A percentile compares a stretch with the other conserved stretches of the same genome.
Evolutionary conservation across 108 stramenopile genomes (phyloP).

Genomic region (Skeletonema marinoi): DNA sequence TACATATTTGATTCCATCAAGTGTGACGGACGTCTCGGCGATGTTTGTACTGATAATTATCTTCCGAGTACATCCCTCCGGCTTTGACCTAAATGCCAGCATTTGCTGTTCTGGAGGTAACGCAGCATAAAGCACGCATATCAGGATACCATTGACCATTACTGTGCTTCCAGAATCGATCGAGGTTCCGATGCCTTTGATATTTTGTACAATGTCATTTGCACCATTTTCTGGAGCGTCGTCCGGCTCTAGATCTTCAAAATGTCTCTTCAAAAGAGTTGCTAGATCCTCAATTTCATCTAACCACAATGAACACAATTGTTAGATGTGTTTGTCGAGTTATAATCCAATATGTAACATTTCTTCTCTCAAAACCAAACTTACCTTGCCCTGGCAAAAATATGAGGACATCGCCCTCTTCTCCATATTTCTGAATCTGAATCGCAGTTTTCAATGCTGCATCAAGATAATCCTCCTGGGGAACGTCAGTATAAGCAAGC

Average conservation of each 20-base stretch:
- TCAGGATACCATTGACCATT: slow-evolving; percentile 74
- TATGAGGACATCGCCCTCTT: slow-evolving; percentile 84
- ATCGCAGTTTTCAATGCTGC: slow-evolving; percentile 77
- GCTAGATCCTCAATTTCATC: slow-evolving; percentile 90
- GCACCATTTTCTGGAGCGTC: slow-evolving; percentile 3
- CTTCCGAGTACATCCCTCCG: slow-evolving; percentile 73
- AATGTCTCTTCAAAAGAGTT: slow-evolving; percentile 67
- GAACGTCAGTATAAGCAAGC: slow-evolving; percentile 67
- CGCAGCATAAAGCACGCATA: slow-evolving; percentile 80
- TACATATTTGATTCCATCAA: slow-evolving; percentile 93
- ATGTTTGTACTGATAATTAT: slow-evolving; percentile 97
- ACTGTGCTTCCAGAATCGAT: slow-evolving; percentile 54
- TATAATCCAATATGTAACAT: not conserved
- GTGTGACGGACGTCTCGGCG: slow-evolving; percentile 96
- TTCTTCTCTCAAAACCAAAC: slow-evolving; percentile 63
- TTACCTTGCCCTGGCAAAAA: slow-evolving; percentile 99
- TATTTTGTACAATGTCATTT: slow-evolving; percentile 59
- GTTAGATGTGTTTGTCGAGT: not conserved
- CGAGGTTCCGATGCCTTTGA: slow-evolving; percentile 66
- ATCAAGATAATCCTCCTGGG: slow-evolving; percentile 76
- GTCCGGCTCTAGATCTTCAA: slow-evolving; percentile 60
- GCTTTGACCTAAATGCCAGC: slow-evolving; percentile 77
- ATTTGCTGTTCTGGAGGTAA: slow-evolving; percentile 78
- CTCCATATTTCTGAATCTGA: slow-evolving; percentile 85
- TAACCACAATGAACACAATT: not conserved